Evolutionary conservation across 192 early-diverging fungal species (phyloP), one percentile per base, ranked within the genome.

Genomic region (Entophlyctis luteolus): DNA sequence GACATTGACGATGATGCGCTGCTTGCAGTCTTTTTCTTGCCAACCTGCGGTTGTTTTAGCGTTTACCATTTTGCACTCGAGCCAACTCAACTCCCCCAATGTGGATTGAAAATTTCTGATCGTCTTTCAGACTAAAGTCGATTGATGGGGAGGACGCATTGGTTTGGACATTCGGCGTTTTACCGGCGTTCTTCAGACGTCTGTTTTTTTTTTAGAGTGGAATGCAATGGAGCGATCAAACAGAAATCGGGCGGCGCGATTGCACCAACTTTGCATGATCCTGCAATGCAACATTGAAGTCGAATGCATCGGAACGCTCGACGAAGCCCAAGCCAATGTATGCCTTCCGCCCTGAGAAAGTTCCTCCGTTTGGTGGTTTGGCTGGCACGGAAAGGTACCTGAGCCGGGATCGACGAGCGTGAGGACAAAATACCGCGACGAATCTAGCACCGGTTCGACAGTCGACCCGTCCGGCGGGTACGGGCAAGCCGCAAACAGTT

Each of bases 231-330:
- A n/a, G n/a, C n/a, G n/a, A n/a, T n/a, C n/a, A n/a, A n/a, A n/a
- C n/a, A n/a, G n/a, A n/a, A n/a, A n/a, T n/a, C n/a, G n/a, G n/a
- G n/a, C n/a, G n/a, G n/a, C n/a, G n/a, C n/a, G n/a, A n/a, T n/a
- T n/a, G 25, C 10, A 48, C 71, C 35, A 65, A 89, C 87, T 88
- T 90, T 60, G 75, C 71, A 66, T 84, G 86, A 74, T 95, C 93
- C 75, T 93, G 90, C 2, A 95, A 73, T 1, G 90, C 87, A 2
- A 95, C 93, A 67, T 95, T 93, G 58, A 93, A 93, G 71, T 95
- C 93, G 78, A 95, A 95, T 2, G 93, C 88, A 62, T 83, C 78
- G 32, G 80, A 81, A 14, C 93, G 81, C 71, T 95, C 93, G 38
- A 80, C 72, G 68, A 95, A 95, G 5, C 93, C 93, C 55, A 95